Percentiles rank a stretch among this genome's conserved stretches.
Evolutionary conservation across 139 green algal species (phyloP).

Genomic region (Auxenochlorella protothecoides): DNA sequence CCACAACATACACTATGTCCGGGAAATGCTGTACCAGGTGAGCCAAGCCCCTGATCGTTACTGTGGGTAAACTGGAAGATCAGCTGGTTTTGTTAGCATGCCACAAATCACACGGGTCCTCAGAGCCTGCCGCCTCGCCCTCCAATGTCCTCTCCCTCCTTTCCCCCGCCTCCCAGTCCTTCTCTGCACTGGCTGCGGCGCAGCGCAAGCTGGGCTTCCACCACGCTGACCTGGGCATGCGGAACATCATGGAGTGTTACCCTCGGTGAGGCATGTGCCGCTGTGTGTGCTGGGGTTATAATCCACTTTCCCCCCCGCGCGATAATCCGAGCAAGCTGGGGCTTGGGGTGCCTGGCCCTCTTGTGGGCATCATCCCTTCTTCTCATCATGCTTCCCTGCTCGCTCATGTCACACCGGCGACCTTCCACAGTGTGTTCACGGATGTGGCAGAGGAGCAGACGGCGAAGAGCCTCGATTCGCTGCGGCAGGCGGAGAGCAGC

Average conservation of each 20-base stretch:
- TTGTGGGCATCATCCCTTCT: not conserved
- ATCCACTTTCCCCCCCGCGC: too few relatives aligned
- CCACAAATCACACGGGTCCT: too few relatives aligned
- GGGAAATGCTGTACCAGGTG: slow-evolving; percentile 33
- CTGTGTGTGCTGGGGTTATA: too few relatives aligned
- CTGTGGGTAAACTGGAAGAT: too few relatives aligned
- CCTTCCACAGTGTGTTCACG: too few relatives aligned
- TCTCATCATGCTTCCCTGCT: too few relatives aligned
- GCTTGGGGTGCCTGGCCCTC: not conserved
- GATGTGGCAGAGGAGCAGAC: too few relatives aligned
- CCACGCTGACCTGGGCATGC: slow-evolving; percentile 30
- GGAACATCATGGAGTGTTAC: slow-evolving; percentile 25
- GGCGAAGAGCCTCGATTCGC: too few relatives aligned
- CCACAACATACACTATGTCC: slow-evolving; percentile 30
- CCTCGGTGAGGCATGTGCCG: too few relatives aligned
- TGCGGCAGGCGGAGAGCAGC: not conserved
- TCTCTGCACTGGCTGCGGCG: slow-evolving; percentile 19
- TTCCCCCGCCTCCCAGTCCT: slow-evolving; percentile 5
- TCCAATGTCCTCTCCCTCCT: not conserved
- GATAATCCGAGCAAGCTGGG: too few relatives aligned
- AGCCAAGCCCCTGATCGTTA: not conserved
- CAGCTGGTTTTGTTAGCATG: too few relatives aligned
- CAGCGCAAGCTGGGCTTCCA: slow-evolving; percentile 29
- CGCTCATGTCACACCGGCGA: too few relatives aligned
- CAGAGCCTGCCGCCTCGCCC: not conserved